These are phyloP conservation scores for Lithohypha guttulata DNA, from an alignment of 2,329 filamentous ascomycete species.

Conservation along the genomic window DNA sequence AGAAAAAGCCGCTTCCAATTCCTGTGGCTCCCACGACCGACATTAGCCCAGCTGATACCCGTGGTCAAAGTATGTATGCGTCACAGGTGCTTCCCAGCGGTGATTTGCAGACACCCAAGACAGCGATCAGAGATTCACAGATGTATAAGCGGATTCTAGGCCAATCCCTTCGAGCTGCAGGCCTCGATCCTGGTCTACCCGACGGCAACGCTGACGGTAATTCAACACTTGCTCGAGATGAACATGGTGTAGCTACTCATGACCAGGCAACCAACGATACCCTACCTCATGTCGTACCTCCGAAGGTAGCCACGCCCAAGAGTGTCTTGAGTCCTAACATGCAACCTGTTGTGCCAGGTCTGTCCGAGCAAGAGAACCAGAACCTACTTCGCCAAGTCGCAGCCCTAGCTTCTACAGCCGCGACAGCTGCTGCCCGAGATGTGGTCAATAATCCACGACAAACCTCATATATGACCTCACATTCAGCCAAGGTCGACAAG, in stretches of 20 bases:
- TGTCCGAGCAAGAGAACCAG: slow-evolving; percentile 74
- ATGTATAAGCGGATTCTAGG: slow-evolving; percentile 89
- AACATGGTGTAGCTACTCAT: slow-evolving; percentile 33
- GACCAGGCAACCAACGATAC: slow-evolving; percentile 22
- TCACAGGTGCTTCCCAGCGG: slow-evolving; percentile 22
- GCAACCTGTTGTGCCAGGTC: slow-evolving; percentile 45
- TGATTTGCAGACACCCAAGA: slow-evolving; percentile 39
- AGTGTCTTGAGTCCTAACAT: slow-evolving; percentile 26
- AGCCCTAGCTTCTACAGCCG: slow-evolving; percentile 86
- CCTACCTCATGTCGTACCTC: slow-evolving; percentile 62
- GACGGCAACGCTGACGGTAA: slow-evolving; percentile 25
- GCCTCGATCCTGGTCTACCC: slow-evolving; percentile 47
- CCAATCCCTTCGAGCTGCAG: slow-evolving; percentile 77
- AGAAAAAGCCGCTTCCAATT: slow-evolving; percentile 61
- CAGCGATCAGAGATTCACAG: slow-evolving; percentile 74
- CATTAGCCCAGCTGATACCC: slow-evolving; percentile 26
- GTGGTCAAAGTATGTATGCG: slow-evolving; percentile 25
- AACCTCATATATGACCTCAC: slow-evolving; percentile 31
- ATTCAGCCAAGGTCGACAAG: slow-evolving; percentile 27
- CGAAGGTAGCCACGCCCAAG: slow-evolving; percentile 37
- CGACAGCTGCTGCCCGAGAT: slow-evolving; percentile 75
- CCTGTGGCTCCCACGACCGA: slow-evolving; percentile 31
- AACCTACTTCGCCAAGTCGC: slow-evolving; percentile 75
- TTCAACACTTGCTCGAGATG: slow-evolving; percentile 17
- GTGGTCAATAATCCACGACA: slow-evolving; percentile 46